Evolutionary conservation across 2,329 filamentous ascomycete species (phyloP), one percentile per base, ranked within the genome.

Genomic region (Pseudofabraea citricarpa): DNA sequence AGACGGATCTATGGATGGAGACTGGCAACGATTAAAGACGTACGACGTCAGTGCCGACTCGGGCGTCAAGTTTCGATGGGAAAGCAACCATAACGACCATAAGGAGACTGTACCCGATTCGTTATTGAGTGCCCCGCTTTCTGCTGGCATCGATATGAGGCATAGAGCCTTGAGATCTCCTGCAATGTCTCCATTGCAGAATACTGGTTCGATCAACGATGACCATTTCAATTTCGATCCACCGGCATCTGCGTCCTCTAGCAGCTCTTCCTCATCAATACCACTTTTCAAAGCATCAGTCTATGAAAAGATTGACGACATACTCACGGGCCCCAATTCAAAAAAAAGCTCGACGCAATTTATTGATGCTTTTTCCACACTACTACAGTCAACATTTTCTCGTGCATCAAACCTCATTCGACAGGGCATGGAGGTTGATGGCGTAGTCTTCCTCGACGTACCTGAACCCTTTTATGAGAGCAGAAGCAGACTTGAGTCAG

Each of bases 351-450:
- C 43, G 6, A 40, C 49, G 41, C 51, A 48, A 42, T 27, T 49
- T 2, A 51, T 50, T 23, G 43, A 49, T 16, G 46, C 49, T 5
- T 54, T 56, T 31, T 47, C 47, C 1, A 50, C 44, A 26, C 45
- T 42, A n/a, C 36, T 58, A 5, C 54, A 49, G 21, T 38, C 6
- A 6, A 55, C 51, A 7, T 57, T 59, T 33, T 51, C 57, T 15
- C 47, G 56, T 6, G 57, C 57, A 6, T 54, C 51, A 12, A 60
- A 60, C 37, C 36, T 60, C n/a, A 51, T 58, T 13, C 45, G 56
- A 13, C 56, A 60, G 38, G 47, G 51, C 3, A 51, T 55, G 23
- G 49, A 52, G 13, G 49, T 60, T 15, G 55, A 57, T 41, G 56
- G 57, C 1, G 47, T 48, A 12, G 45, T 57, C 6, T 60, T 59